These are phyloP conservation scores for Neonectria ditissima DNA, from an alignment of 2,329 filamentous ascomycete species.

Conservation along the genomic window DNA sequence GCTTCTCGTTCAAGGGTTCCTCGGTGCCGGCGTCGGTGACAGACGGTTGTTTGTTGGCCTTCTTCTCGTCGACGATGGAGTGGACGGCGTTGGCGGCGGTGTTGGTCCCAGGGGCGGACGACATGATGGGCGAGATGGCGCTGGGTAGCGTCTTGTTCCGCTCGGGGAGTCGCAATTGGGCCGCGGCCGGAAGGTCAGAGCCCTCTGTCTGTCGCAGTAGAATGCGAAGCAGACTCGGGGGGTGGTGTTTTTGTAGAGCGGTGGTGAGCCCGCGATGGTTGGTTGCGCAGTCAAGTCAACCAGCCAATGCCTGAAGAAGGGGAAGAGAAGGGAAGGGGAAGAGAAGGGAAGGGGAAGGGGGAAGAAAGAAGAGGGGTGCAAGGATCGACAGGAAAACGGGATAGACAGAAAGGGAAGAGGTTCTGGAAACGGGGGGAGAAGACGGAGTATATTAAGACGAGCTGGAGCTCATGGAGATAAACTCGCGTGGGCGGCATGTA, in stretches of 20 bases:
- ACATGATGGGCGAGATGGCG: constrained; percentile 37
- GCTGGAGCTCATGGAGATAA: constrained; percentile 33
- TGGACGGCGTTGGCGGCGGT: constrained; percentile 53
- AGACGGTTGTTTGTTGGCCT: constrained; percentile 51
- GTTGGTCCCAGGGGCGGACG: constrained; percentile 42
- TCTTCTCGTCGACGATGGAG: constrained; percentile 28
- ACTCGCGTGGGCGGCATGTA: constrained; percentile 32
- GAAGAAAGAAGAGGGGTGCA: constrained; percentile 35
- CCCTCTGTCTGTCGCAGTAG: constrained; percentile 3
- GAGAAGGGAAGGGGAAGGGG: constrained; percentile 20
- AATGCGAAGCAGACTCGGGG: constrained; percentile 10
- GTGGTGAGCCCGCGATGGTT: constrained; percentile 4
- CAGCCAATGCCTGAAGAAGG: not conserved
- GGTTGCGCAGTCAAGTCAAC: constrained; percentile 4
- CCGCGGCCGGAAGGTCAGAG: constrained; percentile 12
- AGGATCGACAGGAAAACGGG: constrained; percentile 39
- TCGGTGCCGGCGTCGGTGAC: constrained; percentile 51
- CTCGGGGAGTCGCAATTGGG: constrained; percentile 34
- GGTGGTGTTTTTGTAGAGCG: not conserved
- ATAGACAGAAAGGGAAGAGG: constrained; percentile 18
- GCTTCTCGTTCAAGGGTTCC: constrained; percentile 42
- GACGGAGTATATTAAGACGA: constrained; percentile 30
- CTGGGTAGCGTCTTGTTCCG: constrained; percentile 16
- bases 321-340: constrained; percentile 8
- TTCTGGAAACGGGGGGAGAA: constrained; percentile 14